These are phyloP conservation scores for Monosporascus sp. DNA, from an alignment of 2,329 filamentous ascomycete genomes.

Conservation along the genomic window DNA sequence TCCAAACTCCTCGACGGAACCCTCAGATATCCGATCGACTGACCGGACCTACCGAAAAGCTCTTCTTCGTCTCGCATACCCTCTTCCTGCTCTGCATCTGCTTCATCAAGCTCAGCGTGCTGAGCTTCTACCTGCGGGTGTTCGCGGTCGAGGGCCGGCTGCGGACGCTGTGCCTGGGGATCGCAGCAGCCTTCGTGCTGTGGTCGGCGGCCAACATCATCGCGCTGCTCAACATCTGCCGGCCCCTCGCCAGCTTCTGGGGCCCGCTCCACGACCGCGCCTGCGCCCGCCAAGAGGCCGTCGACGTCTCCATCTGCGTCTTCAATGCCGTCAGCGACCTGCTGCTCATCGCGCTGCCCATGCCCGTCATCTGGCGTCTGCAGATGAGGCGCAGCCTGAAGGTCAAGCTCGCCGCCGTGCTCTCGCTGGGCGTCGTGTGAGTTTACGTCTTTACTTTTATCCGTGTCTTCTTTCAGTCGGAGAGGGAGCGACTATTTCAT, in stretches of 20 bases:
- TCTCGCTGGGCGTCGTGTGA: conserved; percentile 37
- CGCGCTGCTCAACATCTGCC: conserved; percentile 12
- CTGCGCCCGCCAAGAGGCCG: conserved; percentile 23
- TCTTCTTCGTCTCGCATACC: conserved; percentile 26
- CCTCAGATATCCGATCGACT: too few species aligned
- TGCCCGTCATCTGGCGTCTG: conserved; percentile 40
- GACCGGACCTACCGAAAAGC: conserved; percentile 7
- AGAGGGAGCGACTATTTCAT: too few species aligned
- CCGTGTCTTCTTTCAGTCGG: not conserved
- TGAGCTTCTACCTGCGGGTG: conserved; percentile 29
- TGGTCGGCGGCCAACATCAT: conserved; percentile 9
- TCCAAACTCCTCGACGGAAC: too few species aligned
- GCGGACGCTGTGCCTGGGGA: not conserved
- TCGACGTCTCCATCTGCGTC: conserved; percentile 21
- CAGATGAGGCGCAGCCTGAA: conserved; percentile 37
- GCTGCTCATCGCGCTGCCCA: conserved; percentile 39
- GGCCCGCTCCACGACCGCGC: conserved; percentile 20
- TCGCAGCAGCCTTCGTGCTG: conserved; percentile 19
- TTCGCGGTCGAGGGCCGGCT: conserved; percentile 15
- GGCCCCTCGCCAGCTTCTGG: conserved; percentile 6
- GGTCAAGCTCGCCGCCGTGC: conserved; percentile 34
- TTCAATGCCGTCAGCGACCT: conserved; percentile 42
- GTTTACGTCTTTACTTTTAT: conserved; percentile 10
- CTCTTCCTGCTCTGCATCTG: conserved; percentile 25
- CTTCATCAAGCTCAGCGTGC: conserved; percentile 28